Evolutionary conservation across 495 filamentous ascomycete species (phyloP), one percentile per base, ranked within the genome.

Genomic region (Pseudotulostoma volvatum): DNA sequence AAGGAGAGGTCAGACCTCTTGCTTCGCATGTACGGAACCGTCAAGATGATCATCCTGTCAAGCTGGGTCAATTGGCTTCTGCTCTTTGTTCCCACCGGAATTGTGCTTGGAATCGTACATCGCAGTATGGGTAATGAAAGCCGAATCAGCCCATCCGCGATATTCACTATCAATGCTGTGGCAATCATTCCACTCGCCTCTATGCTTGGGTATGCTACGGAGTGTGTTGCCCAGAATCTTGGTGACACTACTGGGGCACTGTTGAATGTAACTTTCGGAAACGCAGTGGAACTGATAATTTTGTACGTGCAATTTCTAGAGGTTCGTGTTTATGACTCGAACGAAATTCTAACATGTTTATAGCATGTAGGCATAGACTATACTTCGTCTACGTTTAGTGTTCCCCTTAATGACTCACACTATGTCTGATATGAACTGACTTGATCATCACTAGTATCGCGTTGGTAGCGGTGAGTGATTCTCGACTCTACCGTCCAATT

Each of bases 241-340:
- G 84, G 84, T 31, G 81, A 92, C 47, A 82, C 81, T 7, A 59
- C 86, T 21, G 84, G 81, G 38, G 84, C 83, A 9, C 56, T 90
- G 48, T 71, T 88, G 53, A 92, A 88, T 45, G 81, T 88, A 8
- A 84, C 81, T 15, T 90, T 90, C 57, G 84, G 84, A 39, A 92
- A 92, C 55, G 83, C 84, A 16, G 84, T 92, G 2, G 84, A 92
- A 60, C 59, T 92, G 49, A 90, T 90, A 55, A 85, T 90, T 46
- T 90, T 85, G 70, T 74, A 52, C 48, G 68, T 34, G n/a, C n/a
- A n/a, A n/a, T n/a, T n/a, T n/a, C n/a, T n/a, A n/a, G n/a, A n/a
- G n/a, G n/a, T n/a, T n/a, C n/a, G n/a, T n/a, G n/a, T n/a, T n/a
- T n/a, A n/a, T n/a, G n/a, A n/a, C n/a, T n/a, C n/a, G n/a, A n/a